Evolutionary conservation across 2,329 filamentous ascomycete species (phyloP), one percentile per base, ranked within the genome.

Genomic region (Calonectria henricotiae): DNA sequence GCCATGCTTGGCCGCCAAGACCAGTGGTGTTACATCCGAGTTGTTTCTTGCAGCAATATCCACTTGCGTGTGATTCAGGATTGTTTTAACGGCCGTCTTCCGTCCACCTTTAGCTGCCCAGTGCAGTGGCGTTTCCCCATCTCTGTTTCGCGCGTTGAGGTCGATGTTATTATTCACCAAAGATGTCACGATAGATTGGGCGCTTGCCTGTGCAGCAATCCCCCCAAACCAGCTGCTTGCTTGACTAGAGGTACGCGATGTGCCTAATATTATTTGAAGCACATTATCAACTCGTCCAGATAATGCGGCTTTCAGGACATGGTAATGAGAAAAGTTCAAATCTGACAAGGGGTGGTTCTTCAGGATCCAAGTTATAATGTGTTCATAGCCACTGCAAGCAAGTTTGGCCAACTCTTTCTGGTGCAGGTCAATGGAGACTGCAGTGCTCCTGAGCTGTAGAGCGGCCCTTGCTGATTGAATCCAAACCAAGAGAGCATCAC

Each of bases 181-280:
- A 6, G 51, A n/a, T 1, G 32, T 8, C 51, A 58, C 32, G 5
- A 58, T 58, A 32, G 51, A 17, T 25, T 58, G 32, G 20, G 32
- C 39, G n/a, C 51, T 58, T 4, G 51, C 51, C 32, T 58, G 51
- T 7, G 51, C 51, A 15, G 20, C 20, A 27, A 58, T 25, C 13
- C 51, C 51, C 17, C 20, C 51, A 41, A 37, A 58, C 51, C 51
- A 58, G n/a, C 37, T 39, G 20, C 51, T 58, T 25, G 51, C 51
- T 6, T 39, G n/a, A 8, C 32, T 58, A 3, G 20, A 39, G 13
- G 20, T 15, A 8, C 32, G 20, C 15, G 32, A 9, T 6, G n/a
- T 39, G 7, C 51, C 51, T 4, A 58, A 37, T 4, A 58, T 20
- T 23, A 58, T 5, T 39, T 58, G 51, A 6, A 58, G 32, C 2